Evolutionary conservation across 2,329 filamentous ascomycete species (phyloP), one percentile per base, ranked within the genome.

Genomic region (Stagonosporopsis chrysanthemi): DNA sequence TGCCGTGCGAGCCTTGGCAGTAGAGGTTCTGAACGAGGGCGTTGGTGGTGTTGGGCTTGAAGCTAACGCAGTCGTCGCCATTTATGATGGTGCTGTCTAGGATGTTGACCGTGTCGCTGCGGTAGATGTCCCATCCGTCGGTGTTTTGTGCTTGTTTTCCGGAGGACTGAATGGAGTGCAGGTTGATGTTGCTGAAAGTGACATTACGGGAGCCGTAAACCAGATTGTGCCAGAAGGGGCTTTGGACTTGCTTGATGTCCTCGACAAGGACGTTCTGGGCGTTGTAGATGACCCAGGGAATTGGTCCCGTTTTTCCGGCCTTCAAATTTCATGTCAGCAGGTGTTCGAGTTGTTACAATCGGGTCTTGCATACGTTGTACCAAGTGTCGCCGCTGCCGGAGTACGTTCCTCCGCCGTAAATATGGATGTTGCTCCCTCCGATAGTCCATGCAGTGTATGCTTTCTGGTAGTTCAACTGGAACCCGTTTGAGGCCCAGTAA

Each of bases 1-100:
- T 90, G 38, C 89, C 89, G 66, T 91, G 88, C 2, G 86, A 89
- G 36, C 87, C 87, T 65, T 88, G 88, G 75, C 88, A 91, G 58
- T 79, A 77, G 4, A 91, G 76, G 58, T 87, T 86, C 69, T 90
- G 86, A 7, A 90, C 83, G 4, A 90, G 72, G 6, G 90, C 84
- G 61, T 89, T 83, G 43, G 87, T 90, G 66, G 83, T 87, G 71
- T 90, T 91, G 23, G 88, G 88, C 74, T 91, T 91, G 81, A 91
- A 90, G 0, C 86, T 87, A 11, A 91, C 86, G 58, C 89, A 91
- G 70, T 91, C 86, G 68, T 90, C 88, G 29, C 85, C 86, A 65
- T 89, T 89, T 71, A 84, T 80, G 62, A 87, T 83, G 26, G 83
- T 74, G 0, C 84, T 88, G 69, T 90, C 84, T 65, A 90, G 87